Conservation (phyloP, 2,329 filamentous ascomycete species). For the Dothideomycetes sp. region DNA sequence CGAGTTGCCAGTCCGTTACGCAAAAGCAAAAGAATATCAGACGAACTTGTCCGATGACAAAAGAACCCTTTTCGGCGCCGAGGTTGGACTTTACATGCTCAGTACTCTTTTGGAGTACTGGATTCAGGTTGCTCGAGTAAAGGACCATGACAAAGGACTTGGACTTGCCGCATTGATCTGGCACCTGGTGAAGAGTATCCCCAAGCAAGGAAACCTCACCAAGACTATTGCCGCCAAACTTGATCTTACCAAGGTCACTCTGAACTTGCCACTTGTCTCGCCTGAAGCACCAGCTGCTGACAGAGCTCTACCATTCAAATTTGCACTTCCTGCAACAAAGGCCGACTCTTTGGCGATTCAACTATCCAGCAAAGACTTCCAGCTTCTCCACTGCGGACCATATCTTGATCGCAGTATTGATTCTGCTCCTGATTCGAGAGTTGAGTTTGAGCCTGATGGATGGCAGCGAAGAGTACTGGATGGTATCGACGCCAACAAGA, state of each 20-base stretch:
- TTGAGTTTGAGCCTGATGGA: constrained; percentile 61
- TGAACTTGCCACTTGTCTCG: constrained; percentile 27
- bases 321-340: constrained; percentile 21
- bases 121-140: constrained; percentile 28
- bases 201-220: constrained; percentile 26
- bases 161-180: constrained; percentile 37
- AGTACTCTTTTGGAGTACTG: constrained; percentile 39
- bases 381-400: constrained; percentile 57
- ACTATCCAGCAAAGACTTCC: constrained; percentile 46
- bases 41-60: constrained; percentile 28
- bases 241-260: constrained; percentile 25
- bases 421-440: constrained; percentile 54
- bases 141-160: constrained; percentile 18
- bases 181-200: constrained; percentile 29
- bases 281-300: constrained; percentile 21
- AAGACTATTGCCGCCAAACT: constrained; percentile 29
- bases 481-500: constrained; percentile 57
- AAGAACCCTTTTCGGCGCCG: constrained; percentile 29
- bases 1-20: constrained; percentile 34
- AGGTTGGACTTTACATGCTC: constrained; percentile 39
- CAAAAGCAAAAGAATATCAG: constrained; percentile 39
- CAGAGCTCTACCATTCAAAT: constrained; percentile 34
- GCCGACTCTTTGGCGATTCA: constrained; percentile 16
- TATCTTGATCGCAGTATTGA: constrained; percentile 68
- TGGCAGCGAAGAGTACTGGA: constrained; percentile 70